Base-by-base conservation (phyloP, 2,329 filamentous ascomycete genomes). In the Trichoderma sp. region DNA sequence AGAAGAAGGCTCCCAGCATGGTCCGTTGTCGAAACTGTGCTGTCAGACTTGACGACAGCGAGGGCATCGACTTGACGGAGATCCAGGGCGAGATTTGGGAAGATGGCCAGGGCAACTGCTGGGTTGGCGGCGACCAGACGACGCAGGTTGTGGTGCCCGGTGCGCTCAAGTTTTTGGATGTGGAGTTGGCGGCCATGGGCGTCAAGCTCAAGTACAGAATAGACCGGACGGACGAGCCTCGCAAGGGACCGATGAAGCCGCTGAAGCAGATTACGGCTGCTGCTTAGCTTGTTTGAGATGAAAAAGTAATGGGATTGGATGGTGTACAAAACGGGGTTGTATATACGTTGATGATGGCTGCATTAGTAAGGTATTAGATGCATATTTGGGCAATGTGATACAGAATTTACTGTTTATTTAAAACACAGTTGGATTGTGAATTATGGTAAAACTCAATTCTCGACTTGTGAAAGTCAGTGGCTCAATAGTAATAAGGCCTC, bases 171-270 rank as follows among this genome's bases (percentile, higher is more conserved):
- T 98, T 93, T 86, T 86, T 99, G 79, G 97, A 99, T 85, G 95
- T 98, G 24, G 97, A 99, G 85, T 87, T 99, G 80, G 94, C 95
- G 45, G 95, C 95, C 74, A 99, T 99, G 97, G 97, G 97, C 71
- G 93, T 99, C 72, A 93, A 95, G 86, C 91, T 99, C 86, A 98
- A 95, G 88, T 98, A 98, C 80, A 86, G 86, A 74, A 84, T 91
- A 59, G 87, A 88, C 79, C 86, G 85, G 83, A 93, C 93, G 83
- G 93, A 98, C 79, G 89, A 87, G 79, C 87, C 89, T 74, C 86
- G 89, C 67, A 90, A 88, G 82, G 88, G 89, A 2, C 85, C 85
- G 3, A 81, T 90, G 82, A 83, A 83, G 78, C 87, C 83, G 76
- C 84, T 84, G 81, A 74, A 73, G 64, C 75, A 71, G 45, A 74